Evolutionary conservation across 306 rosid genomes (phyloP).

Genomic region (Lupinus albus): DNA sequence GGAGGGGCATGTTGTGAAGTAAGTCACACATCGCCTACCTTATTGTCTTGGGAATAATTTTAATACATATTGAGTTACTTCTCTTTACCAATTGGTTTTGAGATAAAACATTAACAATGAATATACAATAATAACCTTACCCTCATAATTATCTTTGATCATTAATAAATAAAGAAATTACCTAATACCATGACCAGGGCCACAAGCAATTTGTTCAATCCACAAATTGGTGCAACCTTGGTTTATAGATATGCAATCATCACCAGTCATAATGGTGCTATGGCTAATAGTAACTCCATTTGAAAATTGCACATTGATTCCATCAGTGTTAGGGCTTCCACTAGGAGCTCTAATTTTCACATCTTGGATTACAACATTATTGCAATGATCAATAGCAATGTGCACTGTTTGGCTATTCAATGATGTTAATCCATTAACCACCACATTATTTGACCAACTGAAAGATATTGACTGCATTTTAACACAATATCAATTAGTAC

Average conservation of each 20-base stretch:
- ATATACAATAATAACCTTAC: too few species aligned
- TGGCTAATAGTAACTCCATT: constrained; percentile 36
- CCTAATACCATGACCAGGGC: constrained; percentile 72
- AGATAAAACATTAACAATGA: too few species aligned
- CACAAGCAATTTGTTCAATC: constrained; percentile 52
- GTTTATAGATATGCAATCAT: constrained; percentile 59
- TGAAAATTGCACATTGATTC: constrained; percentile 53
- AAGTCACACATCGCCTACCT: too few species aligned
- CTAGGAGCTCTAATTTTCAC: constrained; percentile 54
- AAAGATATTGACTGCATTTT: constrained; percentile 49
- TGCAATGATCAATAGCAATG: constrained; percentile 50
- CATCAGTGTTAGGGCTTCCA: constrained; percentile 63
- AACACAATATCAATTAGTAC: neutral
- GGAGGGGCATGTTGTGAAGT: too few species aligned
- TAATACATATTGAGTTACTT: too few species aligned
- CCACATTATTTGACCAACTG: constrained; percentile 47
- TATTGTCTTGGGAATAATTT: too few species aligned
- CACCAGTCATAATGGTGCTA: constrained; percentile 54
- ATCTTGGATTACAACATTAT: constrained; percentile 34
- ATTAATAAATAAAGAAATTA: neutral
- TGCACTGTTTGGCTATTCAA: constrained; percentile 53
- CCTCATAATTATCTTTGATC: too few species aligned
- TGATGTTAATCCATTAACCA: constrained; percentile 51
- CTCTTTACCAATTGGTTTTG: too few species aligned
- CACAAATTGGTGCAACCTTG: constrained; percentile 49